Evolutionary conservation across 2,329 filamentous ascomycete genomes (phyloP).

Genomic region (Venturia oleaginea): DNA sequence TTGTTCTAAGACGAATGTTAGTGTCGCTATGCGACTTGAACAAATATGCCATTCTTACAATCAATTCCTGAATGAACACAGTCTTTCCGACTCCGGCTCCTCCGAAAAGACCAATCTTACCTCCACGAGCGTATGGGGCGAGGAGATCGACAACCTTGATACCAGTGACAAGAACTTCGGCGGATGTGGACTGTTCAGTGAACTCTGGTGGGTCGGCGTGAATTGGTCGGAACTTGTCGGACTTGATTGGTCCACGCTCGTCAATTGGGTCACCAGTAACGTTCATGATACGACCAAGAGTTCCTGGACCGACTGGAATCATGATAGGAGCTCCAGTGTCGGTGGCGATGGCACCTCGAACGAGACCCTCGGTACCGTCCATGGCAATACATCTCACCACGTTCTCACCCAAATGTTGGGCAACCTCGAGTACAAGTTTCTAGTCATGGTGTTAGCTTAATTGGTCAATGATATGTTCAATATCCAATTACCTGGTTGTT

Average conservation of each 20-base stretch:
- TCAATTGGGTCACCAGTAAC: constrained; percentile 99
- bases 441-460: not conserved
- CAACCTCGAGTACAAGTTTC: constrained; percentile 22
- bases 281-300: constrained; percentile 99
- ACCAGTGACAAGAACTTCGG: constrained; percentile 95
- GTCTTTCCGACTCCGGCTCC: constrained; percentile 99
- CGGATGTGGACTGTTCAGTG: constrained; percentile 89
- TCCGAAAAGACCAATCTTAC: constrained; percentile 99
- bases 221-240: constrained; percentile 77
- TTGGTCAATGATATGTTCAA: constrained; percentile 57
- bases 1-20: constrained; percentile 60
- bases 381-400: constrained; percentile 99
- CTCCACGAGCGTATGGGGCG: constrained; percentile 98
- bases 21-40: not conserved
- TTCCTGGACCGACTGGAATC: constrained; percentile 87
- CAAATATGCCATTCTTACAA: constrained; percentile 45
- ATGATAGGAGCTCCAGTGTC: constrained; percentile 95
- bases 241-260: constrained; percentile 97
- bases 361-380: constrained; percentile 99
- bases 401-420: constrained; percentile 99
- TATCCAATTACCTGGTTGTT: constrained; percentile 79
- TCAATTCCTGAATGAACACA: constrained; percentile 99
- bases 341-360: constrained; percentile 73
- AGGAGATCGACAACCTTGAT: constrained; percentile 99
- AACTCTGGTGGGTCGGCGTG: constrained; percentile 91